phyloP scores from a whole-genome alignment of 139 green algal genomes.

The Chlamydomonas urium region DNA sequence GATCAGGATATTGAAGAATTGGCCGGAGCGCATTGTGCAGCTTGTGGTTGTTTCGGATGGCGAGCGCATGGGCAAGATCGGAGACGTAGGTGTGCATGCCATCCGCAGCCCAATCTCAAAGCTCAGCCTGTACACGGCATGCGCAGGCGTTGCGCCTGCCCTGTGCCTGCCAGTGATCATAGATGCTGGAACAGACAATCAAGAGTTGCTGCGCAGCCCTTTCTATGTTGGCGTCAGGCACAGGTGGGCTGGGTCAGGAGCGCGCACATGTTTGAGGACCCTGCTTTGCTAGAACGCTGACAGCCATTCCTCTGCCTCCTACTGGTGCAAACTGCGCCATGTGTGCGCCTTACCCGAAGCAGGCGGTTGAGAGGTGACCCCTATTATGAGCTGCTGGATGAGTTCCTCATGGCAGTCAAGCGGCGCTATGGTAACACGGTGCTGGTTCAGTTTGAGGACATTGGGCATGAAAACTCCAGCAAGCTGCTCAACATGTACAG shows the following conservation, averaged over 20 bases:
- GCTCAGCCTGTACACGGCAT: conserved; percentile 65
- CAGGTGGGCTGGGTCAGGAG: too few relatives aligned
- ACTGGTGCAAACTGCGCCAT: too few relatives aligned
- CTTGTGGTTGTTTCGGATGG: conserved; percentile 81
- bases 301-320: too few relatives aligned
- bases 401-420: conserved; percentile 71
- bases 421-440: conserved; percentile 73
- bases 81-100: conserved; percentile 74
- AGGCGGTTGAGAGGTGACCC: conserved; percentile 61
- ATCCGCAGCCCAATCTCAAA: conserved; percentile 35
- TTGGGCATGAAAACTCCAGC: conserved; percentile 63
- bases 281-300: too few relatives aligned
- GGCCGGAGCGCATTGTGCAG: conserved; percentile 80
- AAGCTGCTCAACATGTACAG: conserved; percentile 74
- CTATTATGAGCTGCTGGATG: conserved; percentile 80
- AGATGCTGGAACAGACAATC: conserved; percentile 67
- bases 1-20: conserved; percentile 87
- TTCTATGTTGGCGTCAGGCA: conserved; percentile 62
- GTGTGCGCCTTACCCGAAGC: too few relatives aligned
- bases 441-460: conserved; percentile 75
- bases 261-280: too few relatives aligned
- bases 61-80: conserved; percentile 60
- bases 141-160: conserved; percentile 69
- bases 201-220: conserved; percentile 53
- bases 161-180: conserved; percentile 74